Percentiles rank a stretch among this genome's conserved stretches.
Conservation (phyloP, 2,329 filamentous ascomycete species). For the Monilinia polystroma region DNA sequence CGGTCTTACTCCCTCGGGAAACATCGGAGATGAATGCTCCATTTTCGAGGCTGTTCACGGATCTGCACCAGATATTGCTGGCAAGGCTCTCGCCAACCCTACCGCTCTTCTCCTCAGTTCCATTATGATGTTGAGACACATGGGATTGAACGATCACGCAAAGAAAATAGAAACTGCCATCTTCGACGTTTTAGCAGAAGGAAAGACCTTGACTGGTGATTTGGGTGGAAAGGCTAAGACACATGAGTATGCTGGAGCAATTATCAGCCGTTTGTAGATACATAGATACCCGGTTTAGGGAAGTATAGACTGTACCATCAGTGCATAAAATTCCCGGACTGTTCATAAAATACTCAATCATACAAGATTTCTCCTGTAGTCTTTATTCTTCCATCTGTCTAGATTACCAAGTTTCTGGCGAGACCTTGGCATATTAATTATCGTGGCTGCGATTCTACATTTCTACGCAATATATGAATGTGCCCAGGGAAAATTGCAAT, state of each 20-base stretch:
- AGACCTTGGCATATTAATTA: background rate
- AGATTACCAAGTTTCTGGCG: background rate
- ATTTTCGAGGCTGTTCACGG: constrained; percentile 99
- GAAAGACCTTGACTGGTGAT: constrained; percentile 94
- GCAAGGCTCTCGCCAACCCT: constrained; percentile 94
- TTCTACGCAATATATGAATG: background rate
- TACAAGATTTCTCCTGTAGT: constrained; percentile 25
- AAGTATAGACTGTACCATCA: constrained; percentile 39
- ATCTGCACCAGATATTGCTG: constrained; percentile 93
- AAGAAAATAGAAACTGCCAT: constrained; percentile 88
- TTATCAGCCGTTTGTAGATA: constrained; percentile 59
- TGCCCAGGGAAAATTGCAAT: no score
- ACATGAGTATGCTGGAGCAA: constrained; percentile 86
- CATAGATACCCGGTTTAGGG: constrained; percentile 33
- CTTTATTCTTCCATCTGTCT: background rate
- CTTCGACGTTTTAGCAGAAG: constrained; percentile 92
- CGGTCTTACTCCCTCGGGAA: constrained; percentile 93
- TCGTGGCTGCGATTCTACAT: background rate
- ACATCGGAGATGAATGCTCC: constrained; percentile 98
- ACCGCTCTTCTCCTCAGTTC: constrained; percentile 92
- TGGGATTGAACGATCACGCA: constrained; percentile 85
- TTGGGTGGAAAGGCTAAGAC: constrained; percentile 96
- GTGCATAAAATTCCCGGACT: constrained; percentile 14
- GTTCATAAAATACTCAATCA: constrained; percentile 30
- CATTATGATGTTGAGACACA: constrained; percentile 99